phyloP scores from a whole-genome alignment of 805 yeast genomes.

The Sugiyamaella valdiviana region DNA sequence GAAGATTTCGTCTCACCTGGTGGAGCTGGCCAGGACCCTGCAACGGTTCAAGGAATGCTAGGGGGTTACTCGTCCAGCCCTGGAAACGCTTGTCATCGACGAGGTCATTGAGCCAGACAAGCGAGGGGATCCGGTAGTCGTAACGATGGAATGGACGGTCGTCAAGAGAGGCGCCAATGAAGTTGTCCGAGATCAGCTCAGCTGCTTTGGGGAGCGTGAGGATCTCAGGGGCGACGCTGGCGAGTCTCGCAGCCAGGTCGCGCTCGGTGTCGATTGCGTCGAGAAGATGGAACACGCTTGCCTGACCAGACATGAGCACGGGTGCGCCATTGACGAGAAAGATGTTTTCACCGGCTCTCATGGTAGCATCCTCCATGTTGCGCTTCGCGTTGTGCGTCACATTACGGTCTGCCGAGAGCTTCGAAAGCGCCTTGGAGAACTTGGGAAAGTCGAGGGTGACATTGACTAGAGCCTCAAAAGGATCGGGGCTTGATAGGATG shows the following conservation, averaged over 20 bases:
- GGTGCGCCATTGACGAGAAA: constrained; percentile 68
- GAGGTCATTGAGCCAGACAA: constrained; percentile 73
- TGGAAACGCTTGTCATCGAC: constrained; percentile 54
- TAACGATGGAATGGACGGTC: constrained; percentile 24
- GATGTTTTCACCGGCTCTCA: constrained; percentile 26
- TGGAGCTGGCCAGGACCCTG: constrained; percentile 58
- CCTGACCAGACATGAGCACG: constrained; percentile 37
- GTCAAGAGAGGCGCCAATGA: constrained; percentile 16
- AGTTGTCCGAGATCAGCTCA: constrained; percentile 28
- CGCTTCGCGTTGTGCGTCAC: constrained; percentile 23
- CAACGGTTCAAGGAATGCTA: constrained; percentile 38
- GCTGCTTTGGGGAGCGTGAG: constrained; percentile 6
- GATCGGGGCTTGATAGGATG: constrained; percentile 30
- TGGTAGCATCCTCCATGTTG: constrained; percentile 17
- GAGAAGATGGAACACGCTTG: constrained; percentile 29
- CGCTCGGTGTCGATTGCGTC: constrained; percentile 37
- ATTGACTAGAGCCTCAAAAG: constrained; percentile 36
- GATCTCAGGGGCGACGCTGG: neutral
- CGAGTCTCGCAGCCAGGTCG: constrained; percentile 20
- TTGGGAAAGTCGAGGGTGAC: constrained; percentile 52
- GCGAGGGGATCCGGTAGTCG: constrained; percentile 33
- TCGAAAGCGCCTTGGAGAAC: constrained; percentile 38
- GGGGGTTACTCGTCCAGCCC: constrained; percentile 40
- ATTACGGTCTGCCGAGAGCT: constrained; percentile 14
- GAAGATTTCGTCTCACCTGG: constrained; percentile 62